A percentile compares a stretch with the other conserved stretches of the same genome.
phyloP scores from a whole-genome alignment of 2,329 filamentous ascomycete genomes.

The Aspergillus texensis region DNA sequence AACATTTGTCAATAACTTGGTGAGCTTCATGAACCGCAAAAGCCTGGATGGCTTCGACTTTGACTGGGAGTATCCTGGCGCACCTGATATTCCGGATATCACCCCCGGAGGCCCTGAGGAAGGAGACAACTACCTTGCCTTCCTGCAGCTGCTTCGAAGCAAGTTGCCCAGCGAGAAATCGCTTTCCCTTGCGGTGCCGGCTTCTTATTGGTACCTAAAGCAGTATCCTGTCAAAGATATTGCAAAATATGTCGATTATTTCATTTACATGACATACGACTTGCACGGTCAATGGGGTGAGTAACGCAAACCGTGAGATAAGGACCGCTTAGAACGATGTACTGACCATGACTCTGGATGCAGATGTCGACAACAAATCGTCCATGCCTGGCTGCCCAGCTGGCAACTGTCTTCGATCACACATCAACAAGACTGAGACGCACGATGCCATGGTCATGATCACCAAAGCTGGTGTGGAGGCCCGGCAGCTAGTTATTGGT shows the following conservation, averaged over 20 bases:
- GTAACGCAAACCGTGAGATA: neutral
- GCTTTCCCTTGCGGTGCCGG: slow-evolving; percentile 31
- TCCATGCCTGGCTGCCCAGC: slow-evolving; percentile 25
- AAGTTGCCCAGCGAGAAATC: slow-evolving; percentile 19
- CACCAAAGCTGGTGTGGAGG: slow-evolving; percentile 5
- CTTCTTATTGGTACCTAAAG: slow-evolving; percentile 38
- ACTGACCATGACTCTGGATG: neutral
- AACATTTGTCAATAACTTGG: slow-evolving; percentile 36
- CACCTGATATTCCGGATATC: slow-evolving; percentile 38
- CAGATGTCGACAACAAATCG: slow-evolving; percentile 8
- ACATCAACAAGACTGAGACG: slow-evolving; percentile 17
- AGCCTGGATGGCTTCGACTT: slow-evolving; percentile 41
- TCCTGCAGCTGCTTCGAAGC: slow-evolving; percentile 30
- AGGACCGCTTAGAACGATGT: neutral
- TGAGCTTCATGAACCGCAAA: slow-evolving; percentile 45
- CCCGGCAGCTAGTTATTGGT: neutral
- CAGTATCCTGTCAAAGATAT: slow-evolving; percentile 34
- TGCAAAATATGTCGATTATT: slow-evolving; percentile 31
- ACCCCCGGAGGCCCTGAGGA: slow-evolving; percentile 31
- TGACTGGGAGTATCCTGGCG: slow-evolving; percentile 39
- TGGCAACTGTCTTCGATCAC: slow-evolving; percentile 41
- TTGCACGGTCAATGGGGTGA: slow-evolving; percentile 28
- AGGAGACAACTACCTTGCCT: slow-evolving; percentile 39
- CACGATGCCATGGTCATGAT: neutral
- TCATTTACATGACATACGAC: slow-evolving; percentile 46